phyloP scores from a whole-genome alignment of 1,284 basidiomycete species.

The Cutaneotrichosporon mucoides region DNA sequence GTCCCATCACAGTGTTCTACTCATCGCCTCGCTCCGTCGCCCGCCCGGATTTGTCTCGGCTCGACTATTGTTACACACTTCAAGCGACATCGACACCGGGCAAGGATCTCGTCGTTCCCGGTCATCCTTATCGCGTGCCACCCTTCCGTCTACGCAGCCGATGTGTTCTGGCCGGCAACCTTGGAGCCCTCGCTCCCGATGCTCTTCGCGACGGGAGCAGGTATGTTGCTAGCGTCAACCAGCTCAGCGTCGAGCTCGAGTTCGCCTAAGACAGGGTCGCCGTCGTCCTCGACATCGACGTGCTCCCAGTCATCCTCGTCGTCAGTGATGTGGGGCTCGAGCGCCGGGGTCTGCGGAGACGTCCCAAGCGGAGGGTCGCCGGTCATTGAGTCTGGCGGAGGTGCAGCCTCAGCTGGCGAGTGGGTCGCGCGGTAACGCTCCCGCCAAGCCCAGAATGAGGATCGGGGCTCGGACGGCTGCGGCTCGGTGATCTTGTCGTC shows the following conservation, averaged over 20 bases:
- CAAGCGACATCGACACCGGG: no score
- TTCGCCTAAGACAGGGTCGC: conserved; percentile 37
- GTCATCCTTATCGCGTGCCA: no score
- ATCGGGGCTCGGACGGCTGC: conserved; percentile 5
- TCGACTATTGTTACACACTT: background rate
- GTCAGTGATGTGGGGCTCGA: conserved; percentile 1
- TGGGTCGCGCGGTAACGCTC: background rate
- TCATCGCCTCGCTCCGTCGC: background rate
- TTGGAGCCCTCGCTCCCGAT: no score
- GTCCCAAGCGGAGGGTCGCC: background rate
- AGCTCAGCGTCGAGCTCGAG: conserved; percentile 29
- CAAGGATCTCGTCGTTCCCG: no score
- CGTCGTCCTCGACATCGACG: conserved; percentile 30
- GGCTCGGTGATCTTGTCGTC: conserved; percentile 14
- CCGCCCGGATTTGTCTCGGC: background rate
- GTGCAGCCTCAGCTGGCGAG: background rate
- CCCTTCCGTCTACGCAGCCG: background rate
- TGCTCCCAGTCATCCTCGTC: conserved; percentile 42
- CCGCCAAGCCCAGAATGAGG: conserved; percentile 10
- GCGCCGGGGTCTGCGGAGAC: background rate
- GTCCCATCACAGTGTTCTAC: background rate
- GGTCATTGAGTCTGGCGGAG: background rate
- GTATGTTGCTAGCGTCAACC: background rate
- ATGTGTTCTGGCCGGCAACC: no score
- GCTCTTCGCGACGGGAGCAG: no score